Conservation (phyloP, 1,139 yeast species). For the Eremothecium sinecaudum region DNA sequence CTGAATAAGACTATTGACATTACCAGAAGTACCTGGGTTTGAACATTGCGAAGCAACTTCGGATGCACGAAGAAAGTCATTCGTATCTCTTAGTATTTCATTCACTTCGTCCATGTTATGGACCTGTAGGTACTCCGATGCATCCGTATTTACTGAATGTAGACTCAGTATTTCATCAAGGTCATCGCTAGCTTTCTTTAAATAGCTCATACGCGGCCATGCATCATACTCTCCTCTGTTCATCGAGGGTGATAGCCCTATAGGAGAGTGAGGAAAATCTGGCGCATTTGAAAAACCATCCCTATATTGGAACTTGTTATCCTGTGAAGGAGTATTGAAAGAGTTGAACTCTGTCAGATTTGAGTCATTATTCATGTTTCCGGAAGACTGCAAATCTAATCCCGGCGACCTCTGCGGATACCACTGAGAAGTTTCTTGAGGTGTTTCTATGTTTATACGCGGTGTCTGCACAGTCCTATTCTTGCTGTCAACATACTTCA, state of each 20-base stretch:
- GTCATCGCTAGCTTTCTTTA: slow-evolving; percentile 22
- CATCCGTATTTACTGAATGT: slow-evolving; percentile 16
- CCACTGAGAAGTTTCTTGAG: not conserved
- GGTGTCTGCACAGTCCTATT: slow-evolving; percentile 7
- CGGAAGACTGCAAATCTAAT: too few relatives aligned
- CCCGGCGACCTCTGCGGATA: too few relatives aligned
- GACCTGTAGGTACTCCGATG: slow-evolving; percentile 3
- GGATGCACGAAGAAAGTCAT: not conserved
- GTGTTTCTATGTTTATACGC: slow-evolving; percentile 7
- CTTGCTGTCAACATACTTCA: not conserved
- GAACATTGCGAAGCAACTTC: not conserved
- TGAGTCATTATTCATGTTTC: too few relatives aligned
- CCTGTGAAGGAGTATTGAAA: too few relatives aligned
- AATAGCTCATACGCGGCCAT: slow-evolving; percentile 19
- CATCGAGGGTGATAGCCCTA: slow-evolving; percentile 11
- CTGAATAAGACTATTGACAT: too few relatives aligned
- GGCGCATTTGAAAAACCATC: too few relatives aligned
- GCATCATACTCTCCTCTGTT: slow-evolving; percentile 10
- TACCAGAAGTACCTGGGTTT: not conserved
- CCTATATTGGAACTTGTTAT: too few relatives aligned
- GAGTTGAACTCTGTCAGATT: too few relatives aligned
- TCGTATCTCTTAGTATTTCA: not conserved
- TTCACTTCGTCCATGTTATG: slow-evolving; percentile 1
- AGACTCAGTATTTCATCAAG: slow-evolving; percentile 27
- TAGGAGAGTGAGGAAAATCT: too few relatives aligned